Percentiles rank a stretch among this genome's conserved stretches.
phyloP scores from a whole-genome alignment of 345 rosid genomes.

The Aquilaria malaccensis region DNA sequence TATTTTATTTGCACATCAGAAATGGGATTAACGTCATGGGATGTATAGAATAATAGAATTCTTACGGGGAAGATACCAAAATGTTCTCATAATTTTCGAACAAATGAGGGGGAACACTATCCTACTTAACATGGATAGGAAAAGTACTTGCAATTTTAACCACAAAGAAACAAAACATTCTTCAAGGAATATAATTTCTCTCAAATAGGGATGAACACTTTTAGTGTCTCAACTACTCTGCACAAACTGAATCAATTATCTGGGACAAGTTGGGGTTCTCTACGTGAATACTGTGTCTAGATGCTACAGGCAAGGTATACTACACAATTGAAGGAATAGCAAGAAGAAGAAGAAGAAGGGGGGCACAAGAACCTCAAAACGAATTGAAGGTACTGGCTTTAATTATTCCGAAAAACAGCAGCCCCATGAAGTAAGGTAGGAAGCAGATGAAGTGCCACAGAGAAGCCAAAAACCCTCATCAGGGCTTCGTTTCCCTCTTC shows the following conservation, averaged over 20 bases:
- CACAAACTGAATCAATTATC: too few relatives aligned
- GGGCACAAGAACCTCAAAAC: background rate
- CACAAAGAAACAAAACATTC: background rate
- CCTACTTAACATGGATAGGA: background rate
- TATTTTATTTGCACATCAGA: slow-evolving; percentile 1
- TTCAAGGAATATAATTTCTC: background rate
- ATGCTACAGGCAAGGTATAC: background rate
- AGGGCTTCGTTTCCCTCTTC: slow-evolving; percentile 64
- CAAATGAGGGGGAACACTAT: background rate
- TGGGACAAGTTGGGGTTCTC: too few relatives aligned
- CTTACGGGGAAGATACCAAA: background rate
- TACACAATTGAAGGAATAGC: background rate
- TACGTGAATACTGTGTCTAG: too few relatives aligned
- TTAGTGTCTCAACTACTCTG: too few relatives aligned
- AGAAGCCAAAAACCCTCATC: slow-evolving; percentile 55
- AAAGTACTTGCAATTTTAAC: background rate
- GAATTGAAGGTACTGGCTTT: slow-evolving; percentile 34
- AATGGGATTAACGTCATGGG: slow-evolving; percentile 1
- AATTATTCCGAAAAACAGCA: slow-evolving; percentile 61
- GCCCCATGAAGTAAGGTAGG: slow-evolving; percentile 76
- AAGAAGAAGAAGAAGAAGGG: slow-evolving; percentile 4
- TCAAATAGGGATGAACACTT: too few relatives aligned
- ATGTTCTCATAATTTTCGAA: background rate
- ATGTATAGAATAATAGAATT: background rate
- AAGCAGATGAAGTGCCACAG: slow-evolving; percentile 64